These are phyloP conservation scores for Echites panduratus DNA, from an alignment of 257 asterid genomes.

Conservation along the genomic window DNA sequence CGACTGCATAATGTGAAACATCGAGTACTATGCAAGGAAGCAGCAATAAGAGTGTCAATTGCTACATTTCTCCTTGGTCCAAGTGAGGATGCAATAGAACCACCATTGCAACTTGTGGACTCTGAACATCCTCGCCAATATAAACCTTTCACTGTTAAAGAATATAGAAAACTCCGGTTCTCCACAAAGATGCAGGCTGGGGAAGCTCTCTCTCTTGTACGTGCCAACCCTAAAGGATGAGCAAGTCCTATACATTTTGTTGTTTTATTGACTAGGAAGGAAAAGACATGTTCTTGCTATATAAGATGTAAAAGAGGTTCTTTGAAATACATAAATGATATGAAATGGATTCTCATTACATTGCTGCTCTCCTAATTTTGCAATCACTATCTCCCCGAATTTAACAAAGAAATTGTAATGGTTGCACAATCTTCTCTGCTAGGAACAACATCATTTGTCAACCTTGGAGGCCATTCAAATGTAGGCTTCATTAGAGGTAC, in stretches of 20 bases:
- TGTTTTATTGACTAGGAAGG: neutral
- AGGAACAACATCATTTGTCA: conserved; percentile 31
- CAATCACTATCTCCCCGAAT: conserved; percentile 34
- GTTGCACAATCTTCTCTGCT: conserved; percentile 25
- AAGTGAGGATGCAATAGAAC: conserved; percentile 13
- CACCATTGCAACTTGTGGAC: conserved; percentile 20
- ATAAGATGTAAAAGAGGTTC: neutral
- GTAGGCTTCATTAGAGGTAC: conserved; percentile 88
- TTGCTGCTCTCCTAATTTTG: too few relatives aligned
- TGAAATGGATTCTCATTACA: neutral
- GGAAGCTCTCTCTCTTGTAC: conserved; percentile 21
- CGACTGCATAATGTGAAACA: conserved; percentile 20
- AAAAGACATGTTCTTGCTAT: neutral
- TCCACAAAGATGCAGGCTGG: conserved; percentile 21
- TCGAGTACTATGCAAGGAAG: conserved; percentile 27
- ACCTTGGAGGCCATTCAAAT: conserved; percentile 66
- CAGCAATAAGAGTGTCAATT: conserved; percentile 21
- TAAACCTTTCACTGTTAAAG: conserved; percentile 13
- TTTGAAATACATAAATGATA: neutral
- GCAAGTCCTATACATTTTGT: neutral
- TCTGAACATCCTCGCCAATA: conserved; percentile 15
- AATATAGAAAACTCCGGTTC: conserved; percentile 18
- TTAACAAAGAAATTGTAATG: conserved; percentile 33
- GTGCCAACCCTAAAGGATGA: conserved; percentile 3
- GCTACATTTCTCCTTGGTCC: conserved; percentile 26